Conservation (phyloP, 1,284 basidiomycete species). For the Apiotrichum laibachii region DNA sequence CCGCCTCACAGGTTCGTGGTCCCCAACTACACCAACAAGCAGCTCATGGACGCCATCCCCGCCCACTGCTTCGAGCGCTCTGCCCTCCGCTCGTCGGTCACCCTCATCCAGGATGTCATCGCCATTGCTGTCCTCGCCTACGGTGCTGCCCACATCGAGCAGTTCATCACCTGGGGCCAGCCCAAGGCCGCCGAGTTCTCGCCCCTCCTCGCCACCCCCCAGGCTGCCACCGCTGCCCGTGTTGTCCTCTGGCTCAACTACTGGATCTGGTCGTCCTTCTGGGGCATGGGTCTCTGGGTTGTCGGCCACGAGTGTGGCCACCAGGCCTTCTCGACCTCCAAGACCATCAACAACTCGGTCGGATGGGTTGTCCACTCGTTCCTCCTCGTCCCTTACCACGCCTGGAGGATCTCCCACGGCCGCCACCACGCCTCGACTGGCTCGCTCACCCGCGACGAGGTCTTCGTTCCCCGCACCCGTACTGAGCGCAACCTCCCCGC, state of each 20-base stretch:
- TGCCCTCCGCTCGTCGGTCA: slow-evolving; percentile 71
- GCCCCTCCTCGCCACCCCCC: slow-evolving; percentile 38
- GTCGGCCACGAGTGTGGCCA: slow-evolving; percentile 83
- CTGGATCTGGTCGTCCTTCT: slow-evolving; percentile 74
- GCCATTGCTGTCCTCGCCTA: slow-evolving; percentile 71
- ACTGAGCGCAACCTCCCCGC: slow-evolving; percentile 67
- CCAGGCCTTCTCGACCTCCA: slow-evolving; percentile 92
- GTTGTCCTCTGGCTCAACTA: slow-evolving; percentile 77
- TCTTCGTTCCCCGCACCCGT: slow-evolving; percentile 89
- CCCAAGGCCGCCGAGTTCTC: slow-evolving; percentile 6
- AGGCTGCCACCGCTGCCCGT: slow-evolving; percentile 63
- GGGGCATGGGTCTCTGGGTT: slow-evolving; percentile 91
- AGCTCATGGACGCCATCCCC: slow-evolving; percentile 80
- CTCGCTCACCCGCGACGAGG: slow-evolving; percentile 94
- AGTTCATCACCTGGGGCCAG: slow-evolving; percentile 35
- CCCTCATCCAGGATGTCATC: slow-evolving; percentile 73
- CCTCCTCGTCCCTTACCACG: slow-evolving; percentile 94
- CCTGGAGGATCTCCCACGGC: slow-evolving; percentile 94
- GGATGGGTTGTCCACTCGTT: slow-evolving; percentile 92
- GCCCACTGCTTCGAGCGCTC: slow-evolving; percentile 91
- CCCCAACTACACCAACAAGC: slow-evolving; percentile 52
- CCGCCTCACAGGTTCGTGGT: slow-evolving; percentile 39
- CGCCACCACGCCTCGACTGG: slow-evolving; percentile 95
- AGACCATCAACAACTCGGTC: slow-evolving; percentile 86
- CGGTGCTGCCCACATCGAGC: slow-evolving; percentile 65